phyloP scores from a whole-genome alignment of 106 monocot species.

The Iris macrosiphon region DNA sequence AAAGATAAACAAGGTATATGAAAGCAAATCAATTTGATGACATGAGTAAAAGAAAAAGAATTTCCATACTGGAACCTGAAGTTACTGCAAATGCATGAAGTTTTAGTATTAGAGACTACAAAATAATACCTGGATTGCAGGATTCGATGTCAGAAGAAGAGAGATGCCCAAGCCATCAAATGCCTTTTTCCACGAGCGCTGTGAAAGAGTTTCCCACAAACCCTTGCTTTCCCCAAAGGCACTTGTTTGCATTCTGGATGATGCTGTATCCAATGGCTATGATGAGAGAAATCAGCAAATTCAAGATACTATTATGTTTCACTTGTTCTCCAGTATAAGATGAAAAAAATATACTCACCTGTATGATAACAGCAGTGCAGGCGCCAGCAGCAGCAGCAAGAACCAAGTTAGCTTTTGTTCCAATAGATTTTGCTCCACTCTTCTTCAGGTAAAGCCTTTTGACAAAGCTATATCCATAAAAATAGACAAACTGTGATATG shows the following conservation, averaged over 20 bases:
- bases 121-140: slow-evolving; percentile 78
- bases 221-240: slow-evolving; percentile 90
- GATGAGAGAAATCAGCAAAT: slow-evolving; percentile 11
- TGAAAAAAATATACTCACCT: slow-evolving; percentile 32
- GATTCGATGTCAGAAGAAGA: slow-evolving; percentile 83
- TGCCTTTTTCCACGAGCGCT: slow-evolving; percentile 65
- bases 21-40: too few relatives aligned
- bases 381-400: slow-evolving; percentile 93
- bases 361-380: slow-evolving; percentile 80
- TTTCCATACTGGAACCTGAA: background rate
- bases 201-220: slow-evolving; percentile 70
- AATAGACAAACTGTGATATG: slow-evolving; percentile 88
- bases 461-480: slow-evolving; percentile 97
- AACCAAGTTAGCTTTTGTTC: slow-evolving; percentile 83
- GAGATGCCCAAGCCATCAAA: slow-evolving; percentile 95
- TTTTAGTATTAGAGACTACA: background rate
- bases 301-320: background rate
- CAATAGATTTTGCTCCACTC: slow-evolving; percentile 64
- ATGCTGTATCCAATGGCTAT: slow-evolving; percentile 93
- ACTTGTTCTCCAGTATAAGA: background rate
- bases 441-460: slow-evolving; percentile 78
- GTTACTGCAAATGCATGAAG: background rate
- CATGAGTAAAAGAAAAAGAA: background rate
- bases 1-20: too few relatives aligned
- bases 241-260: slow-evolving; percentile 99